phyloP scores from a whole-genome alignment of 139 green algal genomes.

The Nannochloris sp. region DNA sequence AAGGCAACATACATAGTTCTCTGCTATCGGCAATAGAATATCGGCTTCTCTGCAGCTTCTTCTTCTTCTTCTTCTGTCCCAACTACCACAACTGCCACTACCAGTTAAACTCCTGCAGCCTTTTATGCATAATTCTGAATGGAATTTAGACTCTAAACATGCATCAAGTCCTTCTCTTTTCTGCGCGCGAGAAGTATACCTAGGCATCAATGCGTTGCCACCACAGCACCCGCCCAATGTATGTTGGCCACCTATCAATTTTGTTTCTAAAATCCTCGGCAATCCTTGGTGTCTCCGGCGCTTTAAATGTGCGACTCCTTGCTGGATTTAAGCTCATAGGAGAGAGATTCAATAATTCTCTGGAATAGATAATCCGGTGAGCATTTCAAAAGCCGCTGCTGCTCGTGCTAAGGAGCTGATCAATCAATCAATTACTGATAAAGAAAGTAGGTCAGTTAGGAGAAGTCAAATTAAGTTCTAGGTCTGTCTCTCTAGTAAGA shows the following conservation, averaged over 20 bases:
- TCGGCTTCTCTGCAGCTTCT: too few relatives aligned
- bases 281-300: slow-evolving; percentile 22
- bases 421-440: too few relatives aligned
- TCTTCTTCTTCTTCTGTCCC: too few relatives aligned
- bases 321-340: slow-evolving; percentile 10
- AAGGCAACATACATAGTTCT: slow-evolving; percentile 6
- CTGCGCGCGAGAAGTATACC: slow-evolving; percentile 7
- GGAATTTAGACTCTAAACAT: slow-evolving; percentile 6
- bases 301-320: slow-evolving; percentile 6
- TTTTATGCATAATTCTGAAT: slow-evolving; percentile 15
- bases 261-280: neutral
- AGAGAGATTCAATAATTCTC: too few relatives aligned
- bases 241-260: neutral
- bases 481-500: too few relatives aligned
- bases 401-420: too few relatives aligned
- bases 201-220: slow-evolving; percentile 1
- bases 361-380: too few relatives aligned
- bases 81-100: too few relatives aligned
- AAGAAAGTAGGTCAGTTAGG: too few relatives aligned
- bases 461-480: too few relatives aligned
- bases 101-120: slow-evolving; percentile 13
- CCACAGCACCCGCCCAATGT: neutral
- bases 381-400: too few relatives aligned
- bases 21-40: neutral
- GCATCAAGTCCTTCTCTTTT: neutral